Evolutionary conservation across 1,284 basidiomycete species (phyloP).

Genomic region (Thecaphora frezii): DNA sequence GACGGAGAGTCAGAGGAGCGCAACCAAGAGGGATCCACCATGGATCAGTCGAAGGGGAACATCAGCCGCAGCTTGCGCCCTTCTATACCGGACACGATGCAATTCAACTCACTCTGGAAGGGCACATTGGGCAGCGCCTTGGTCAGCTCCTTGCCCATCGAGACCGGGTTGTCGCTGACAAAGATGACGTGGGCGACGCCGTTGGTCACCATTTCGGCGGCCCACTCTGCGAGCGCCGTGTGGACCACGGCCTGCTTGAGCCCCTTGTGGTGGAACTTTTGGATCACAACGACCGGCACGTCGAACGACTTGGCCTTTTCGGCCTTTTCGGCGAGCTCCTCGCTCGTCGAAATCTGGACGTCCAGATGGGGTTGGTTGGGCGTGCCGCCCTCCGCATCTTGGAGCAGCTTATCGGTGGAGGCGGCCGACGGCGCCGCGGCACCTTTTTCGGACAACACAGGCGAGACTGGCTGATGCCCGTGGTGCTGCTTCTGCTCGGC

Average conservation of each 20-base stretch:
- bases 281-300: constrained; percentile 44
- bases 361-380: constrained; percentile 15
- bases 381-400: constrained; percentile 20
- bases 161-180: constrained; percentile 84
- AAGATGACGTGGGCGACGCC: constrained; percentile 88
- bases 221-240: constrained; percentile 80
- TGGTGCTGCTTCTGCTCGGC: constrained; percentile 27
- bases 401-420: constrained; percentile 10
- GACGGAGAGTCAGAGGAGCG: neutral
- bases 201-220: constrained; percentile 64
- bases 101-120: constrained; percentile 64
- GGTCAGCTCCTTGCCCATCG: constrained; percentile 74
- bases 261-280: constrained; percentile 52
- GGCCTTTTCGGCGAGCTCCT: neutral
- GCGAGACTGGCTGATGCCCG: neutral
- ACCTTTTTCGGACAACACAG: neutral
- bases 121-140: constrained; percentile 86
- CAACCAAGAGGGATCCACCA: neutral
- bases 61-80: neutral
- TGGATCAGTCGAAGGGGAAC: neutral
- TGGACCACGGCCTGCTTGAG: constrained; percentile 71
- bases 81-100: neutral
- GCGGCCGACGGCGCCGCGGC: constrained; percentile 4
- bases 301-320: constrained; percentile 21
- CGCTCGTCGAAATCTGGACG: constrained; percentile 5